Evolutionary conservation across 352 stramenopile genomes (phyloP).

Genomic region (Phytophthora melonis): DNA sequence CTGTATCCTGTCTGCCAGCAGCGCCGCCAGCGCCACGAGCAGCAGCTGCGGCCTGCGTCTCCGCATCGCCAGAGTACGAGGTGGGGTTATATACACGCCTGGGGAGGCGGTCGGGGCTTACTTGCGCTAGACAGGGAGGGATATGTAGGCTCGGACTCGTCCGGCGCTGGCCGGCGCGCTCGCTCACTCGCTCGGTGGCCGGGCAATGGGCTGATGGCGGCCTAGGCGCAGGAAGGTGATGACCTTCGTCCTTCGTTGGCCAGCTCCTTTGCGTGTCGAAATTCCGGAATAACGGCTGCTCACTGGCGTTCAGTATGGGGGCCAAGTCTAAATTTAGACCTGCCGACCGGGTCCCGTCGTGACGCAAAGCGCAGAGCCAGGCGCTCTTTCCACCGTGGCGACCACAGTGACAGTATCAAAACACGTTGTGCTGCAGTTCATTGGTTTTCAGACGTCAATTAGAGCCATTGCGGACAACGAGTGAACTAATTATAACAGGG

Average conservation of each 20-base stretch:
- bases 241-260: constrained; percentile 37
- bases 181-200: constrained; percentile 9
- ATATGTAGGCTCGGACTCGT: background rate
- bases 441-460: background rate
- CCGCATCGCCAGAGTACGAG: constrained; percentile 27
- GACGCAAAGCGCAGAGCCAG: constrained; percentile 14
- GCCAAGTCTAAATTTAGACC: constrained; percentile 36
- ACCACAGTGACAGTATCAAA: background rate
- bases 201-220: constrained; percentile 21
- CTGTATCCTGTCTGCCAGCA: constrained; percentile 28
- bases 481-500: background rate
- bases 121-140: background rate
- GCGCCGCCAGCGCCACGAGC: constrained; percentile 18
- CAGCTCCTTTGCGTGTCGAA: constrained; percentile 33
- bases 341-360: constrained; percentile 11
- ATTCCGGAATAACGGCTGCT: constrained; percentile 41
- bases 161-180: constrained; percentile 16
- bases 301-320: constrained; percentile 35
- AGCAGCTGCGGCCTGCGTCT: constrained; percentile 45
- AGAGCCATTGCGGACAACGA: background rate
- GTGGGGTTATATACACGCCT: background rate
- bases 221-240: constrained; percentile 32
- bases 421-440: background rate
- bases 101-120: background rate
- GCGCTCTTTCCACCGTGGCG: background rate